These are phyloP conservation scores for Ehretia macrophylla DNA, from an alignment of 257 asterid species.

Conservation along the genomic window DNA sequence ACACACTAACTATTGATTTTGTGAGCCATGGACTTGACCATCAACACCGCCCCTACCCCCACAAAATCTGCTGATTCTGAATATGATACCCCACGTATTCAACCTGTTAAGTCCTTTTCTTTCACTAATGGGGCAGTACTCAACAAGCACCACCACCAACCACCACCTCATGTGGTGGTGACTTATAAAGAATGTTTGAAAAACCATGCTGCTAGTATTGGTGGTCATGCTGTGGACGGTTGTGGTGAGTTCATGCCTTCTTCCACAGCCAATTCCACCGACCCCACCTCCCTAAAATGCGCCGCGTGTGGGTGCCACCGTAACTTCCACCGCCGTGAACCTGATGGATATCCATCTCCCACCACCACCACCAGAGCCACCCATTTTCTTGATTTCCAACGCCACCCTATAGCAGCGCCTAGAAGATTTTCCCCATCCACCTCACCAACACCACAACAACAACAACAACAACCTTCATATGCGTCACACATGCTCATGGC, in stretches of 20 bases:
- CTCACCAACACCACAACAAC: slow-evolving; percentile 3
- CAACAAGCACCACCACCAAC: not conserved
- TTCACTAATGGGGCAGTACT: not conserved
- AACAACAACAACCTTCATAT: not conserved
- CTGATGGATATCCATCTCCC: slow-evolving; percentile 4
- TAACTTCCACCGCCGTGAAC: slow-evolving; percentile 30
- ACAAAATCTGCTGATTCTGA: slow-evolving; percentile 16
- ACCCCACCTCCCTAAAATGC: slow-evolving; percentile 22
- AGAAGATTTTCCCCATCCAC: slow-evolving; percentile 6
- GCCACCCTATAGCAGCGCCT: slow-evolving; percentile 5
- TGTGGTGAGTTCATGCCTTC: slow-evolving; percentile 30
- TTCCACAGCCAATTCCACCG: not conserved
- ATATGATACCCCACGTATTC: slow-evolving; percentile 16
- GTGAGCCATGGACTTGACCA: slow-evolving; percentile 14
- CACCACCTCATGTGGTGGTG: not conserved
- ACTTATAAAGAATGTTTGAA: slow-evolving; percentile 20
- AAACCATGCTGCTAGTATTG: slow-evolving; percentile 30
- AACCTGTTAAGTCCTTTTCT: slow-evolving; percentile 8
- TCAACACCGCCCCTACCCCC: slow-evolving; percentile 7
- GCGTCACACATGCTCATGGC: slow-evolving; percentile 11
- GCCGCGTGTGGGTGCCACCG: slow-evolving; percentile 33
- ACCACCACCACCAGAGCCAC: not conserved
- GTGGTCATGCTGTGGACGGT: slow-evolving; percentile 26
- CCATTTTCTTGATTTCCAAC: slow-evolving; percentile 16
- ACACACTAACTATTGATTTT: not conserved